Evolutionary conservation across 495 filamentous ascomycete genomes (phyloP), one percentile per base, ranked within the genome.

Genomic region (Coniosporium apollinis): DNA sequence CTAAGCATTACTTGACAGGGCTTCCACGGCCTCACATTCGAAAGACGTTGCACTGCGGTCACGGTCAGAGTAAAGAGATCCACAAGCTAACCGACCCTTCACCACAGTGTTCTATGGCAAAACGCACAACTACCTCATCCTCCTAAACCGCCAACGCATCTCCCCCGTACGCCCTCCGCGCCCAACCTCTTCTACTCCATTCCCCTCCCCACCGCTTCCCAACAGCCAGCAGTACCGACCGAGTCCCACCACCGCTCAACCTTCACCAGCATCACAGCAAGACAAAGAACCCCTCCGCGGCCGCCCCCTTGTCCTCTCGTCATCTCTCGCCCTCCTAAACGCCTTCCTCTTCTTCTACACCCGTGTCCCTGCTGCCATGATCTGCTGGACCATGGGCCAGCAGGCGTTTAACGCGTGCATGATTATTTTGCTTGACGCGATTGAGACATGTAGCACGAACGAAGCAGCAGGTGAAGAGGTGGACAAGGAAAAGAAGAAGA

Each of bases 331-430:
- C 14, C 46, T 65, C 0, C 45, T 65, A 1, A 38, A 54, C 16
- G 54, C 55, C n/a, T 64, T 64, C 35, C 49, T 64, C 18, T 64
- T 60, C 43, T 60, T 63, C 45, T 47, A 55, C 18, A 46, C 47
- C 29, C 52, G 58, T 19, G 40, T 59, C 14, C 59, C 52, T 9
- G 53, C 56, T 17, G 58, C 58, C 2, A 46, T 65, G 20, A 52
- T 64, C 28, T 65, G 56, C 41, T 65, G 61, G 61, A 58, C 53
- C 4, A 57, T 62, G 39, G 57, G 56, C 19, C 61, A 65, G 34
- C 57, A 60, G 47, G 58, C 61, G 8, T 65, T 65, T 49, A 65
- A 65, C 40, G 57, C 61, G 20, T 55, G 52, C 31, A 64, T 64
- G 59, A 59, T 65, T 15, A 36, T 65, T 8, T 38, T 60, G 8